Evolutionary conservation across 1,284 basidiomycete genomes (phyloP), one percentile per base, ranked within the genome.

Genomic region (Sporisorium graminicola): DNA sequence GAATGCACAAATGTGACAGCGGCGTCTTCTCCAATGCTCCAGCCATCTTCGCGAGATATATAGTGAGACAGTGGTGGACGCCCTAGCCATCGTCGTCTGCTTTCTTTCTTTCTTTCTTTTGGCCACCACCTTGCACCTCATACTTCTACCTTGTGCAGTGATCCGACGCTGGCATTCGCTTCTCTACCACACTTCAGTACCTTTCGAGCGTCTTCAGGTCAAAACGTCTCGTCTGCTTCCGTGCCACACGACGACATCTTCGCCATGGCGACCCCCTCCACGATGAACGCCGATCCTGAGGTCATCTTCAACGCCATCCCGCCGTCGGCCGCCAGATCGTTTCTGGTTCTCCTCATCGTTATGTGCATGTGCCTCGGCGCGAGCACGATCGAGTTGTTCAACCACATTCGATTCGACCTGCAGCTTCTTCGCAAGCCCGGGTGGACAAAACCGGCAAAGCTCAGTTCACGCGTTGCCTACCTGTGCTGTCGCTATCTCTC

Each of bases 301-400:
- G 53, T 74, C 53, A 65, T 76, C 61, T 76, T 76, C 58, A 63
- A 76, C 42, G 68, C 66, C 20, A 49, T 72, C 3, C 74, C 74
- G 0, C 57, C 69, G 14, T 43, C 52, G 0, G 24, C 40, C 1
- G 74, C 47, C 47, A 68, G 59, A 40, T 54, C 65, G 9, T 68
- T 68, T 47, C 37, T 65, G 12, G 40, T 68, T 14, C 51, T 68
- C 16, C 57, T 72, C 44, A 61, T 76, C 58, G 18, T 65, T 60
- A 65, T 67, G 60, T 71, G 57, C 55, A 37, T 72, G 24, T 67
- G 65, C 47, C 64, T 74, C 12, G 75, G 75, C 37, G 68, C 64
- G 3, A 42, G 50, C 5, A 26, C 56, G 6, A 61, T 74, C 57
- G 75, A 78, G 29, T n/a, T 67, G 13, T 56, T 74, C 58, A 58